Conservation (phyloP, 306 rosid species). For the Gastrolobium bilobum region DNA sequence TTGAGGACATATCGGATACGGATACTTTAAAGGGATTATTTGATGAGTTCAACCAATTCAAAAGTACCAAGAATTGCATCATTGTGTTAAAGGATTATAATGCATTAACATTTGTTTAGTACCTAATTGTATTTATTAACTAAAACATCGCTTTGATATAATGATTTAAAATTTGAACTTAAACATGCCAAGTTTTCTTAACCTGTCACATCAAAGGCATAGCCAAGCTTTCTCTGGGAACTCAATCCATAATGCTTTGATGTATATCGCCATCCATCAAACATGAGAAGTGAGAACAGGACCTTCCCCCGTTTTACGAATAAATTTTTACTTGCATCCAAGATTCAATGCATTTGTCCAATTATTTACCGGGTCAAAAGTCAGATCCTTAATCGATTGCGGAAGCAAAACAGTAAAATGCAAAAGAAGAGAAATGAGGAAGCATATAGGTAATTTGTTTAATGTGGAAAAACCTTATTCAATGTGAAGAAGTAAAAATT, state of each 20-base stretch:
- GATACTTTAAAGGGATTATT: background rate
- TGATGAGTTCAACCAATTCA: background rate
- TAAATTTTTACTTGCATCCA: background rate
- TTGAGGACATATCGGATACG: background rate
- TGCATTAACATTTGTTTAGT: no score
- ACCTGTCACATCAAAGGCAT: conserved; percentile 34
- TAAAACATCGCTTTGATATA: no score
- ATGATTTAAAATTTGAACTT: conserved; percentile 10
- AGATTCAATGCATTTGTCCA: no score
- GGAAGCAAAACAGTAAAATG: no score
- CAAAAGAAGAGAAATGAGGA: no score
- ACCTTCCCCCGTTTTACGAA: conserved; percentile 7
- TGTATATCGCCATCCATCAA: conserved; percentile 45
- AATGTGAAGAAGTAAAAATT: no score
- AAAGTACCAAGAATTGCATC: background rate
- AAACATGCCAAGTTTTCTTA: conserved; percentile 23
- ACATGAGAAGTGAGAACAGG: background rate
- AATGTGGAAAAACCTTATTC: no score
- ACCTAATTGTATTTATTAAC: no score
- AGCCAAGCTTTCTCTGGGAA: conserved; percentile 1
- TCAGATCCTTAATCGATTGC: no score
- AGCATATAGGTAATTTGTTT: no score
- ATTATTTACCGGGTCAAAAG: no score
- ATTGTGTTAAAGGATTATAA: background rate
- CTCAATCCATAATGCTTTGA: conserved; percentile 24